These are phyloP conservation scores for Fusarium robinianum DNA, from an alignment of 2,329 filamentous ascomycete genomes.

Conservation along the genomic window DNA sequence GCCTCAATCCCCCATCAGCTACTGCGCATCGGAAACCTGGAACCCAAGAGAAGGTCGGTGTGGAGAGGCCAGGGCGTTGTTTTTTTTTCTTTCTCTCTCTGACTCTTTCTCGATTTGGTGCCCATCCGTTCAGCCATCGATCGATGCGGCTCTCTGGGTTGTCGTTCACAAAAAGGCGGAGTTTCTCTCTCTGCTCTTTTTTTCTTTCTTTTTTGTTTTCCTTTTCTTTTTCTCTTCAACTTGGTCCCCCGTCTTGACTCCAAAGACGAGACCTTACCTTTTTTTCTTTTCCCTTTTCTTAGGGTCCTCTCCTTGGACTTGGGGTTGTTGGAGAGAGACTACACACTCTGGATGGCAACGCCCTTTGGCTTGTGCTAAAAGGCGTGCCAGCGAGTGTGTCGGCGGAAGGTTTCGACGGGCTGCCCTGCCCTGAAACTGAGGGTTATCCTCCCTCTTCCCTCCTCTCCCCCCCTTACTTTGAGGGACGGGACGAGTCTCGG, in stretches of 20 bases:
- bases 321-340: conserved; percentile 26
- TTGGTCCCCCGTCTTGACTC: conserved; percentile 1
- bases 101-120: background rate
- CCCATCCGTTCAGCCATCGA: conserved; percentile 7
- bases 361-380: too few relatives aligned
- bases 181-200: conserved; percentile 11
- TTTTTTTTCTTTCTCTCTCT: background rate
- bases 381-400: too few relatives aligned
- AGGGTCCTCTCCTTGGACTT: background rate
- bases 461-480: too few relatives aligned
- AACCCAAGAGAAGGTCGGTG: background rate
- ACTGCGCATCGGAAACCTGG: background rate
- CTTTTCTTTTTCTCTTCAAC: conserved; percentile 10
- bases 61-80: background rate
- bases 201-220: conserved; percentile 18
- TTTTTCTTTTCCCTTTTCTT: background rate
- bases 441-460: too few relatives aligned
- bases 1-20: background rate
- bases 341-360: conserved; percentile 7
- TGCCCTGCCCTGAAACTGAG: too few relatives aligned
- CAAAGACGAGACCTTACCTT: background rate
- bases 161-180: conserved; percentile 23
- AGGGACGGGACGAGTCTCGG: too few relatives aligned
- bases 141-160: conserved; percentile 8
- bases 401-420: too few relatives aligned